These are phyloP conservation scores for Botrytis galanthina DNA, from an alignment of 2,329 filamentous ascomycete genomes.

Conservation along the genomic window DNA sequence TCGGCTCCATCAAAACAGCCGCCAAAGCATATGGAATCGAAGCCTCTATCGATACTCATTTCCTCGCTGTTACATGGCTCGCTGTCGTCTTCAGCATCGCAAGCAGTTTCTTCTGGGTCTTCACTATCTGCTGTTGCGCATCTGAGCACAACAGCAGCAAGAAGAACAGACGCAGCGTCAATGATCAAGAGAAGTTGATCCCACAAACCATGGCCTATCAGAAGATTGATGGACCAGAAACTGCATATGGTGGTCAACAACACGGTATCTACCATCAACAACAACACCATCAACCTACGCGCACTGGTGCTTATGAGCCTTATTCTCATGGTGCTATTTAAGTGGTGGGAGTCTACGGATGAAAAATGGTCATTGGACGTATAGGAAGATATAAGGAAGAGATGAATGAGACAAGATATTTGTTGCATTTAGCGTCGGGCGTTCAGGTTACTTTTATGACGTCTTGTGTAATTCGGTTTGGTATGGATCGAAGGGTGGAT, in stretches of 20 bases:
- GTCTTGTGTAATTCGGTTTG: conserved; percentile 11
- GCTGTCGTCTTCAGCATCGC: conserved; percentile 73
- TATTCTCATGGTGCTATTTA: conserved; percentile 56
- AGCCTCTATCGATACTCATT: conserved; percentile 63
- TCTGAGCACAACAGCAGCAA: conserved; percentile 26
- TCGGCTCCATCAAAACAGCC: conserved; percentile 63
- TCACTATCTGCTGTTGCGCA: conserved; percentile 84
- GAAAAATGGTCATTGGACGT: background rate
- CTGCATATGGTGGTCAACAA: conserved; percentile 38
- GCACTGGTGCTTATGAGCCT: conserved; percentile 58
- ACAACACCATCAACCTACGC: conserved; percentile 36
- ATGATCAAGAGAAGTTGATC: conserved; percentile 36
- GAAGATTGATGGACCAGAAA: conserved; percentile 43
- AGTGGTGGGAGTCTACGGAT: conserved; percentile 21
- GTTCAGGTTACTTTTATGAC: conserved; percentile 12
- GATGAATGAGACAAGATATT: background rate
- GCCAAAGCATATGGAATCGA: conserved; percentile 71
- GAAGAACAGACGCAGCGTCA: conserved; percentile 22
- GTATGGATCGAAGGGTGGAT: background rate
- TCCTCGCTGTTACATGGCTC: conserved; percentile 75
- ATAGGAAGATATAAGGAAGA: background rate
- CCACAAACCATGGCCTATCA: conserved; percentile 43
- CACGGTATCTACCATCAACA: conserved; percentile 44
- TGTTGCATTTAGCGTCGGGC: conserved; percentile 22
- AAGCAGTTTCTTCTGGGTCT: conserved; percentile 84